phyloP scores from a whole-genome alignment of 2,329 filamentous ascomycete genomes.

The Ampelomyces quisqualis region DNA sequence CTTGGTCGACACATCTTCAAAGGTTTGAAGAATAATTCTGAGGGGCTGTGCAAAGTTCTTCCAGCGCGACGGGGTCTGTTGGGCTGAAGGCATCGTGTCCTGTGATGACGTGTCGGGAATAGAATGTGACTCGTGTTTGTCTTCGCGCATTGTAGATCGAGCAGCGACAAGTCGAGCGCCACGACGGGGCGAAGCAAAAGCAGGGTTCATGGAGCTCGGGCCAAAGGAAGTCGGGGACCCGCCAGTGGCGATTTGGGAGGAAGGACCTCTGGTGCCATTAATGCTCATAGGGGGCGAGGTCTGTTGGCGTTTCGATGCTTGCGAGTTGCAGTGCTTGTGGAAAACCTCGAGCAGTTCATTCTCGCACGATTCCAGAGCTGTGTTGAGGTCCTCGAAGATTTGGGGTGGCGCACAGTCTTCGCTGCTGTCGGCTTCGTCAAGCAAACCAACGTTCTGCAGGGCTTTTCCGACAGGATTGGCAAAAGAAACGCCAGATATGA shows the following conservation, averaged over 20 bases:
- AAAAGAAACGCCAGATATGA: slow-evolving; percentile 79
- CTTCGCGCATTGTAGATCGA: slow-evolving; percentile 68
- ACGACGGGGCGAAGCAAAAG: slow-evolving; percentile 75
- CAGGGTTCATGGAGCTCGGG: slow-evolving; percentile 50
- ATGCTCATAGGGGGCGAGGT: slow-evolving; percentile 41
- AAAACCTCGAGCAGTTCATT: slow-evolving; percentile 80
- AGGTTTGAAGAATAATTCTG: slow-evolving; percentile 90
- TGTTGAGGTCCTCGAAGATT: slow-evolving; percentile 87
- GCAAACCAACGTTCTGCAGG: slow-evolving; percentile 80
- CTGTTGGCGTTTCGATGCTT: slow-evolving; percentile 47
- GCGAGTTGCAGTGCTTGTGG: slow-evolving; percentile 45
- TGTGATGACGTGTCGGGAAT: slow-evolving; percentile 14
- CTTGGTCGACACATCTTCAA: slow-evolving; percentile 79
- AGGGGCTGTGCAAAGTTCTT: slow-evolving; percentile 86
- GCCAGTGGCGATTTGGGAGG: slow-evolving; percentile 18
- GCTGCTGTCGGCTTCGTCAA: slow-evolving; percentile 70
- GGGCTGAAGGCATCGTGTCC: slow-evolving; percentile 9
- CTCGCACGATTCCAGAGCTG: slow-evolving; percentile 89
- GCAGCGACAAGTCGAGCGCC: slow-evolving; percentile 78
- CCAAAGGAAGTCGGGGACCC: slow-evolving; percentile 29
- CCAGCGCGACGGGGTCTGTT: slow-evolving; percentile 61
- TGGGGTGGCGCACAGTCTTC: slow-evolving; percentile 51
- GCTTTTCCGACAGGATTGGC: slow-evolving; percentile 74
- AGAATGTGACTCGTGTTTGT: slow-evolving; percentile 16
- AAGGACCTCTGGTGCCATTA: slow-evolving; percentile 14